These are phyloP conservation scores for Eucalyptus globulus DNA, from an alignment of 345 rosid species.

Conservation along the genomic window DNA sequence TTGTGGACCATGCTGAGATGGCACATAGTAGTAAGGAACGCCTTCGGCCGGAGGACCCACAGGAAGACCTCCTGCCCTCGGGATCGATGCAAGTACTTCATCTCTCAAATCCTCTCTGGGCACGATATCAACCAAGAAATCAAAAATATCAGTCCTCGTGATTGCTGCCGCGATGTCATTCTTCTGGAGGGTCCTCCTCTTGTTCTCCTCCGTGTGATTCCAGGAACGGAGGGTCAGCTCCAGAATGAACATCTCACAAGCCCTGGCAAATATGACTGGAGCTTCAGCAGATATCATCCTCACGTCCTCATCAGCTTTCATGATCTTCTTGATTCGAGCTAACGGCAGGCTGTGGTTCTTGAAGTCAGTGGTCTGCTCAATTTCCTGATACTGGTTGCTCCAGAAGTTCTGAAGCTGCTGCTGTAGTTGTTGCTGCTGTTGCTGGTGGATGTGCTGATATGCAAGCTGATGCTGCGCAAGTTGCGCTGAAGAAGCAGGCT, in stretches of 20 bases:
- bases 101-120: slow-evolving; percentile 26
- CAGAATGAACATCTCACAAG: slow-evolving; percentile 29
- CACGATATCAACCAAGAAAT: slow-evolving; percentile 23
- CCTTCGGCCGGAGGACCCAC: slow-evolving; percentile 13
- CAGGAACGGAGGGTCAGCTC: slow-evolving; percentile 25
- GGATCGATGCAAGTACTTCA: slow-evolving; percentile 8
- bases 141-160: slow-evolving; percentile 24
- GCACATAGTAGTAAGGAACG: slow-evolving; percentile 13
- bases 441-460: slow-evolving; percentile 26
- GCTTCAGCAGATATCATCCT: slow-evolving; percentile 34
- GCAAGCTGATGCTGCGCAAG: slow-evolving; percentile 21
- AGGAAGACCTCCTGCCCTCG: slow-evolving; percentile 7
- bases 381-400: slow-evolving; percentile 18
- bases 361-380: slow-evolving; percentile 17
- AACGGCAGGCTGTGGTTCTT: slow-evolving; percentile 28
- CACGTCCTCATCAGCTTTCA: slow-evolving; percentile 32
- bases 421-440: slow-evolving; percentile 23
- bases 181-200: slow-evolving; percentile 28
- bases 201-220: slow-evolving; percentile 33
- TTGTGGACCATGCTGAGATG: slow-evolving; percentile 12
- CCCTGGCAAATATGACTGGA: slow-evolving; percentile 23
- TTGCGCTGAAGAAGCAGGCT: background rate
- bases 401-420: slow-evolving; percentile 25
- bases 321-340: slow-evolving; percentile 28
- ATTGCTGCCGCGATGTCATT: slow-evolving; percentile 25